phyloP scores from a whole-genome alignment of 345 rosid species.

The Melaleuca quinquenervia region DNA sequence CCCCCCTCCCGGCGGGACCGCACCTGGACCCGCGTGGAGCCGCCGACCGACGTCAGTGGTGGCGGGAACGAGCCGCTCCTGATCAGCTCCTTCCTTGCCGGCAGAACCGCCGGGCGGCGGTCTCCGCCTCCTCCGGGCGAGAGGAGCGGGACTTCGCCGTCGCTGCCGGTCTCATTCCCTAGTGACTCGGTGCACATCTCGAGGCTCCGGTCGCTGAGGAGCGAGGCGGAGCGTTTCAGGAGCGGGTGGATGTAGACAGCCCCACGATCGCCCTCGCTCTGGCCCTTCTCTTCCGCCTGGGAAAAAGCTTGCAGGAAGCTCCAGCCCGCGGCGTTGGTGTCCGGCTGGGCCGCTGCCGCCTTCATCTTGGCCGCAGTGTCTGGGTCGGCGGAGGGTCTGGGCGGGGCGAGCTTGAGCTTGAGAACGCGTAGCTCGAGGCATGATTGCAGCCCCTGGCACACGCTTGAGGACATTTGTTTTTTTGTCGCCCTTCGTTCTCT shows the following conservation, averaged over 20 bases:
- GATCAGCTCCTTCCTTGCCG: neutral
- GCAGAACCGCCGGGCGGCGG: neutral
- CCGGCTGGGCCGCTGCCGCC: neutral
- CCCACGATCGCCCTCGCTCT: slow-evolving; percentile 1
- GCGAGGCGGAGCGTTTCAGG: slow-evolving; percentile 28
- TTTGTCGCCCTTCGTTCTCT: neutral
- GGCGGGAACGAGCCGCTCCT: slow-evolving; percentile 53
- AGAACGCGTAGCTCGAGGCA: slow-evolving; percentile 33
- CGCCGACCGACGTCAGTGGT: slow-evolving; percentile 54
- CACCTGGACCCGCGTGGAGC: slow-evolving; percentile 33
- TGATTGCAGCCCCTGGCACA: slow-evolving; percentile 38
- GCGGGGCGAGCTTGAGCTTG: slow-evolving; percentile 29
- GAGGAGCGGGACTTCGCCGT: slow-evolving; percentile 10
- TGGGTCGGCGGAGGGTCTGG: slow-evolving; percentile 3
- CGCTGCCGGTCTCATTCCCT: slow-evolving; percentile 71
- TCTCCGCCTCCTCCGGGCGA: neutral
- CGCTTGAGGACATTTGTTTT: slow-evolving; percentile 25
- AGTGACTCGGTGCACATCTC: slow-evolving; percentile 87
- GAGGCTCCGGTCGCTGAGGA: slow-evolving; percentile 51
- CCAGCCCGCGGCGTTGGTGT: slow-evolving; percentile 21
- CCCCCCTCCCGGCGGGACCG: slow-evolving; percentile 54
- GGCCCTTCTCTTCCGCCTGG: slow-evolving; percentile 1
- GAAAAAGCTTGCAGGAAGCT: slow-evolving; percentile 41
- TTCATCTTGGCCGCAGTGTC: slow-evolving; percentile 2
- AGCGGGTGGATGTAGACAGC: slow-evolving; percentile 45